Evolutionary conservation across 495 filamentous ascomycete genomes (phyloP).

Genomic region (Astrocystis sublimbata): DNA sequence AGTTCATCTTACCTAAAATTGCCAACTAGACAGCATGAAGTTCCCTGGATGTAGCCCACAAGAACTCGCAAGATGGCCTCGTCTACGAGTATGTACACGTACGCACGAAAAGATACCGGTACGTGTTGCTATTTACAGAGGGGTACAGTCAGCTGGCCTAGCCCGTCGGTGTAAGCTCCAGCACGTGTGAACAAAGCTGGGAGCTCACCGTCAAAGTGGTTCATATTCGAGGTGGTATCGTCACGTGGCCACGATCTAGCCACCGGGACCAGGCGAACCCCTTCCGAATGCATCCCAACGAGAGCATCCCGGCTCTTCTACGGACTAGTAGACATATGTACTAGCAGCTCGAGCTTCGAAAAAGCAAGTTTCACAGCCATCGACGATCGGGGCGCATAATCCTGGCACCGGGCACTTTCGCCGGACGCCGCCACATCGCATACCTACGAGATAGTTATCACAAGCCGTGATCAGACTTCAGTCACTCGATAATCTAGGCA

Average conservation of each 20-base stretch:
- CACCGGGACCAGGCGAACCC: conserved; percentile 16
- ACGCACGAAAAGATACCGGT: neutral
- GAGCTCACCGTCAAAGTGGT: conserved; percentile 1
- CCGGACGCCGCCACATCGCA: neutral
- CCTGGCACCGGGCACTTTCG: neutral
- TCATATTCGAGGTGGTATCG: neutral
- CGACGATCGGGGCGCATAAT: neutral
- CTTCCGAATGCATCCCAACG: neutral
- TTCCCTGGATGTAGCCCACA: too few relatives aligned
- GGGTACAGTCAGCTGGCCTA: conserved; percentile 17
- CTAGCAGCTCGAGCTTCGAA: too few relatives aligned
- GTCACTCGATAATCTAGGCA: neutral
- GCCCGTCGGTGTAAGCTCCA: neutral
- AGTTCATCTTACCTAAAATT: neutral
- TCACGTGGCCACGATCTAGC: conserved; percentile 11
- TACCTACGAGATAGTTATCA: too few relatives aligned
- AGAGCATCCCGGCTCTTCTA: conserved; percentile 2
- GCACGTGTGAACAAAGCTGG: neutral
- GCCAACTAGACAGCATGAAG: neutral
- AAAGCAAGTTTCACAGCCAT: neutral
- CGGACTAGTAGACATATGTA: too few relatives aligned
- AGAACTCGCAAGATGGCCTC: too few relatives aligned
- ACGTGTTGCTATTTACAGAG: neutral
- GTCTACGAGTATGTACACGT: too few relatives aligned
- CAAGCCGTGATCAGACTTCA: neutral